phyloP scores from a whole-genome alignment of 2,329 filamentous ascomycete species.

The Pseudopyrenochaeta lycopersici region DNA sequence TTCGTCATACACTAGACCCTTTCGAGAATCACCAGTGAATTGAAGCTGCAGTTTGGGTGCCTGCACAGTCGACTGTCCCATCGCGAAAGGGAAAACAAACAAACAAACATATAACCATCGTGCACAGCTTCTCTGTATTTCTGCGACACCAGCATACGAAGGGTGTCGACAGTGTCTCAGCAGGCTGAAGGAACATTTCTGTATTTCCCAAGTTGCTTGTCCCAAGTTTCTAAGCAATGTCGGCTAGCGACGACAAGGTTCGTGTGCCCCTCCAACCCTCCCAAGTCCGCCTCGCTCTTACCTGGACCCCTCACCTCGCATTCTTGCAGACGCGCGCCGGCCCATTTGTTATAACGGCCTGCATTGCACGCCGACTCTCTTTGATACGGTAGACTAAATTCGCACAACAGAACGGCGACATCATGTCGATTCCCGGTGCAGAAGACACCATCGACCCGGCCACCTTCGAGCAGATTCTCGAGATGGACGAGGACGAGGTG shows the following conservation, averaged over 20 bases:
- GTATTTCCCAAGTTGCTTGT: slow-evolving; percentile 12
- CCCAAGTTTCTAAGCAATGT: slow-evolving; percentile 36
- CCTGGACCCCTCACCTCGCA: slow-evolving; percentile 5
- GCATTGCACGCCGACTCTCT: slow-evolving; percentile 3
- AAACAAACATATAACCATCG: slow-evolving; percentile 18
- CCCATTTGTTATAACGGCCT: not conserved
- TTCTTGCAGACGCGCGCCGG: not conserved
- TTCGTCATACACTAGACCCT: slow-evolving; percentile 42
- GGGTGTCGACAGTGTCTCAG: slow-evolving; percentile 29
- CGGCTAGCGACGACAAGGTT: slow-evolving; percentile 51
- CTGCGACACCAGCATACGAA: slow-evolving; percentile 31
- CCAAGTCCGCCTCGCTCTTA: slow-evolving; percentile 15
- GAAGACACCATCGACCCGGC: slow-evolving; percentile 78
- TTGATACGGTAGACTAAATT: slow-evolving; percentile 10
- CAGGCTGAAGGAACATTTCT: slow-evolving; percentile 15
- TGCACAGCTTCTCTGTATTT: slow-evolving; percentile 15
- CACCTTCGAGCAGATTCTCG: slow-evolving; percentile 94
- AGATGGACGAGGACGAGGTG: slow-evolving; percentile 93
- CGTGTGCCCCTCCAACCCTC: slow-evolving; percentile 43
- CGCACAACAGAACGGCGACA: slow-evolving; percentile 37
- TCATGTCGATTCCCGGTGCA: slow-evolving; percentile 65
- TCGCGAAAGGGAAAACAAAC: slow-evolving; percentile 27
- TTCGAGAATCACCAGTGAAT: slow-evolving; percentile 35
- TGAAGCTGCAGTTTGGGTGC: slow-evolving; percentile 17
- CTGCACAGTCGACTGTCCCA: slow-evolving; percentile 23